These are phyloP conservation scores for Fusarium bulbicola DNA, from an alignment of 2,329 filamentous ascomycete species.

Conservation along the genomic window DNA sequence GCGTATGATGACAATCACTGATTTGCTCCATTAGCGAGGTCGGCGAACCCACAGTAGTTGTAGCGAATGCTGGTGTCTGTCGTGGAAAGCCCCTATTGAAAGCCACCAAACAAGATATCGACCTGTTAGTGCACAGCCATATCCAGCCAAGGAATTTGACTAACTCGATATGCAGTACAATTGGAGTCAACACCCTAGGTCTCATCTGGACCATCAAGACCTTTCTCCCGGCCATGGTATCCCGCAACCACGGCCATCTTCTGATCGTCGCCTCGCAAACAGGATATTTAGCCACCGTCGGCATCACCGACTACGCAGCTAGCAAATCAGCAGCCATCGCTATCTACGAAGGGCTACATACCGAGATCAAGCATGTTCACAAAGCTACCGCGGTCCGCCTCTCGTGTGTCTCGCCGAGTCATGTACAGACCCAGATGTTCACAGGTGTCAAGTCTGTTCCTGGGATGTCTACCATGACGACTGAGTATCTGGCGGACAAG, in stretches of 20 bases:
- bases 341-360: neutral
- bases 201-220: neutral
- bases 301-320: neutral
- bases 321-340: neutral
- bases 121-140: neutral
- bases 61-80: neutral
- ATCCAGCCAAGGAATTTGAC: fast-evolving
- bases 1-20: fast-evolving
- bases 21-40: neutral
- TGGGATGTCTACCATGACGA: neutral
- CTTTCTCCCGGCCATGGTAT: neutral
- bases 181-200: neutral
- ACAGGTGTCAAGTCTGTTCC: neutral
- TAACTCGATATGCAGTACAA: neutral
- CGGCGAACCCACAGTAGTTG: neutral
- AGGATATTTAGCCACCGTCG: neutral
- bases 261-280: neutral
- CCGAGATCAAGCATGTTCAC: neutral
- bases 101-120: neutral
- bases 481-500: neutral
- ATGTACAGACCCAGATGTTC: neutral
- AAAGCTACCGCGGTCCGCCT: neutral
- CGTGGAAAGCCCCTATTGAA: neutral
- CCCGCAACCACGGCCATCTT: neutral
- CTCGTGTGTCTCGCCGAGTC: neutral